Percentiles rank a stretch among this genome's conserved stretches.
These are phyloP conservation scores for Kwoniella sp. DNA, from an alignment of 768 basidiomycete genomes.

Conservation along the genomic window DNA sequence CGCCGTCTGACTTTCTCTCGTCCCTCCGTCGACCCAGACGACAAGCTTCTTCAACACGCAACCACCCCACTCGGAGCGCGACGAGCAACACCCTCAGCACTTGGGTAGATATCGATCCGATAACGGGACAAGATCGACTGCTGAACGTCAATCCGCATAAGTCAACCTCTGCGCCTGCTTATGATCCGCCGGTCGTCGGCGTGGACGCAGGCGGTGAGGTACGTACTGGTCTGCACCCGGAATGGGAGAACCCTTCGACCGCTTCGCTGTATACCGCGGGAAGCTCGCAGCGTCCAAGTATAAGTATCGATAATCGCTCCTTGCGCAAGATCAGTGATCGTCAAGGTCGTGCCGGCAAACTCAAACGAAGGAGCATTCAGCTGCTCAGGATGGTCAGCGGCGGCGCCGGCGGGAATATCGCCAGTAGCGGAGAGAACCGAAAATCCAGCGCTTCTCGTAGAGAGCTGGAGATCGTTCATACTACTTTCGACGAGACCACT, in stretches of 20 bases:
- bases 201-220: no score
- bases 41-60: neutral
- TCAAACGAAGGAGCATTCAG: slow-evolving; percentile 22
- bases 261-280: no score
- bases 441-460: neutral
- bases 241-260: no score
- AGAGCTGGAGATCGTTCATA: neutral
- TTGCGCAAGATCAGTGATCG: neutral
- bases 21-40: slow-evolving; percentile 3
- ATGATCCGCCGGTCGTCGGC: no score
- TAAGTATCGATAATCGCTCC: no score
- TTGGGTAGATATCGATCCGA: slow-evolving; percentile 19
- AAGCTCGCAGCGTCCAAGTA: no score
- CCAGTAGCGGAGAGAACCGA: neutral
- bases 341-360: slow-evolving; percentile 1
- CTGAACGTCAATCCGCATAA: neutral
- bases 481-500: slow-evolving; percentile 7
- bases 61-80: neutral
- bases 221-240: no score
- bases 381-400: slow-evolving; percentile 20
- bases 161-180: no score
- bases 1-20: slow-evolving; percentile 10
- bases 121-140: slow-evolving; percentile 1
- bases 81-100: slow-evolving; percentile 5
- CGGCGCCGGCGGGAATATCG: neutral